These are phyloP conservation scores for Artemisia argyi DNA, from an alignment of 129 eudicot species.

Conservation along the genomic window DNA sequence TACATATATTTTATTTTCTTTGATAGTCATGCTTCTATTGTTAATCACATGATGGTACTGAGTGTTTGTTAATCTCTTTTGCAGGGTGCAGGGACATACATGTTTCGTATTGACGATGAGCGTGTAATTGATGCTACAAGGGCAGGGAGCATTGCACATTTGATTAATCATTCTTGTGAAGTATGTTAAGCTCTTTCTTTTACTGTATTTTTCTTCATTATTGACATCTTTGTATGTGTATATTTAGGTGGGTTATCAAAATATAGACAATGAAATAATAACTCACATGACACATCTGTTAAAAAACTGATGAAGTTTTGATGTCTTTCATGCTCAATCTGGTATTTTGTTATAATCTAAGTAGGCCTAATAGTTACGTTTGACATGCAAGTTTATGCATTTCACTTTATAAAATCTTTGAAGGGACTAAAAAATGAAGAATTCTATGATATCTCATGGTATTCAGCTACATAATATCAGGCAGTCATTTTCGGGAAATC, in stretches of 20 bases:
- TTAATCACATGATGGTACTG: background rate
- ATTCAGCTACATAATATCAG: too few species aligned
- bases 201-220: conserved; percentile 1
- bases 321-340: too few species aligned
- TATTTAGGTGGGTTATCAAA: background rate
- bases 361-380: too few species aligned
- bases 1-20: background rate
- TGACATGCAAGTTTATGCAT: too few species aligned
- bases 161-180: conserved; percentile 97
- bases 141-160: conserved; percentile 99
- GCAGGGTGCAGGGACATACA: conserved; percentile 99
- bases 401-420: too few species aligned
- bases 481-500: too few species aligned
- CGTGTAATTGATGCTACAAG: conserved; percentile 98
- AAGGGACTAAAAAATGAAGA: too few species aligned
- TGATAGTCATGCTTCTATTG: conserved; percentile 5
- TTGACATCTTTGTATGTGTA: background rate
- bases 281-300: too few species aligned
- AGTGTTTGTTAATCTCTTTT: conserved; percentile 17
- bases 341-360: too few species aligned
- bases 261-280: too few species aligned
- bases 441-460: too few species aligned
- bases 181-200: conserved; percentile 46
- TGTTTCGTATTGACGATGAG: conserved; percentile 93
- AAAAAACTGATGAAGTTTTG: too few species aligned